These are phyloP conservation scores for Leccinum variicolor DNA, from an alignment of 768 basidiomycete genomes.

Conservation along the genomic window DNA sequence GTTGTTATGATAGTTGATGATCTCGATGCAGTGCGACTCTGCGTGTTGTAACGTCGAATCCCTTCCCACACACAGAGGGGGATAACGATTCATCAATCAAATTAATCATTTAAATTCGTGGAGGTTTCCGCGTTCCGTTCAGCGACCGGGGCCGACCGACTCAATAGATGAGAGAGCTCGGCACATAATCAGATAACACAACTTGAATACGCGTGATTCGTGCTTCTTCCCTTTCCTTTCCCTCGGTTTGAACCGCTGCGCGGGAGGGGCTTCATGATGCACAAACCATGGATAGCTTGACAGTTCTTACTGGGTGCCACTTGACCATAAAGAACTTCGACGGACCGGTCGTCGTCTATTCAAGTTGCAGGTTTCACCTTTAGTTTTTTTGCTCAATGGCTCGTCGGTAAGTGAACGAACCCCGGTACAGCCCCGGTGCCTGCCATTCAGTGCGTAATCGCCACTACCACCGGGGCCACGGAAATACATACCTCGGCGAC, in stretches of 20 bases:
- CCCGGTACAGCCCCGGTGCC: background rate
- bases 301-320: background rate
- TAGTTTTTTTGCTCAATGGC: background rate
- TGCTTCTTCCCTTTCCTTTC: background rate
- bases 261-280: background rate
- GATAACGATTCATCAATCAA: background rate
- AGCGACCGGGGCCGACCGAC: background rate
- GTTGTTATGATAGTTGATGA: background rate
- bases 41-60: background rate
- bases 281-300: background rate
- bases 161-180: background rate
- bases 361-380: background rate
- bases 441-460: background rate
- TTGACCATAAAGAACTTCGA: background rate
- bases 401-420: background rate
- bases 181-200: background rate
- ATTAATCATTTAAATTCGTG: background rate
- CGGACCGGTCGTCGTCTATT: background rate
- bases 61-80: background rate
- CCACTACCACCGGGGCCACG: background rate
- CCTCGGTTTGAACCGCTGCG: background rate
- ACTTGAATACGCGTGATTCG: background rate
- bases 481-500: background rate
- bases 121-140: background rate
- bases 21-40: background rate